Conservation (phyloP, 306 rosid species). For the Cicer chorassanicum region DNA sequence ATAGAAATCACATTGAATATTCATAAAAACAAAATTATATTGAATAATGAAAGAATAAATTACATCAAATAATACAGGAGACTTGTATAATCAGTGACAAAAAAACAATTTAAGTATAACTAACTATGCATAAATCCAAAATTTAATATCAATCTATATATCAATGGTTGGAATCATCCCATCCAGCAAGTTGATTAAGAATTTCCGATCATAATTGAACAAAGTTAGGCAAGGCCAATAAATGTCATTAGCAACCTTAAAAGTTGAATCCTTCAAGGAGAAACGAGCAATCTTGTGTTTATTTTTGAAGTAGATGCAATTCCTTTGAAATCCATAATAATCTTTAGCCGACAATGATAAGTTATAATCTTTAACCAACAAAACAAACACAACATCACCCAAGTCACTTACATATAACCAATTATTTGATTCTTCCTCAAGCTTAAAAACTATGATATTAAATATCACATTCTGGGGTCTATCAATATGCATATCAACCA, state of each 20-base stretch:
- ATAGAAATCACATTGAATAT: no score
- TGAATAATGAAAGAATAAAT: no score
- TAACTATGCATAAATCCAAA: no score
- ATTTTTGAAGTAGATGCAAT: neutral
- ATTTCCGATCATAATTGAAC: neutral
- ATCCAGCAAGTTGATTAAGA: no score
- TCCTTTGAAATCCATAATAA: neutral
- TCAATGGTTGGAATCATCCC: no score
- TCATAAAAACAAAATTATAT: no score
- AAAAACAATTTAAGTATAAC: no score
- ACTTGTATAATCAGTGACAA: no score
- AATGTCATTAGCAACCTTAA: neutral
- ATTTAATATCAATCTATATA: no score
- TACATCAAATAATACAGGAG: no score
- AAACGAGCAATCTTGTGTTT: neutral
- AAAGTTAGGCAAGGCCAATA: neutral
- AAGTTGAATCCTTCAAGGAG: neutral
- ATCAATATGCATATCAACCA: conserved; percentile 43
- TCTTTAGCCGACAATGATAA: neutral
- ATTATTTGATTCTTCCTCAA: neutral
- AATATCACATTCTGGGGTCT: no score
- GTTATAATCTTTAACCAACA: neutral
- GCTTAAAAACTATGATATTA: neutral
- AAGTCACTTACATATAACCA: neutral
- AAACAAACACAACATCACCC: neutral